Conservation (phyloP, 2,329 filamentous ascomycete species). For the Sclerotinia spermophila region DNA sequence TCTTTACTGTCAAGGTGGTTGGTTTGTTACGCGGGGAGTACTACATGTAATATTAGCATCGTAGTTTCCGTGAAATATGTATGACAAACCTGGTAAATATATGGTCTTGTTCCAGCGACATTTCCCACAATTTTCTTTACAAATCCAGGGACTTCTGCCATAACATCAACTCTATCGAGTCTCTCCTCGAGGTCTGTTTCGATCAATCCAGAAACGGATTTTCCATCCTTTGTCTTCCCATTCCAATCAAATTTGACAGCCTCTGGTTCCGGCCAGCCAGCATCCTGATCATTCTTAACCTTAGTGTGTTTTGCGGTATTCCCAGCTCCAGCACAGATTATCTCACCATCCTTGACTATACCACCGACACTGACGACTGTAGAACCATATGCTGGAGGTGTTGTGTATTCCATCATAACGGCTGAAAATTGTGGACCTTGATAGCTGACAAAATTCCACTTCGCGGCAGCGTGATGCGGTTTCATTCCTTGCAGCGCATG, state of each 20-base stretch:
- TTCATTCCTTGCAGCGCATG: conserved; percentile 98
- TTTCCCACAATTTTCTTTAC: conserved; percentile 90
- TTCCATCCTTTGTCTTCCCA: conserved; percentile 73
- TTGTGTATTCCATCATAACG: conserved; percentile 93
- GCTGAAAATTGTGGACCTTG: conserved; percentile 84
- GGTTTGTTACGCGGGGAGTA: conserved; percentile 63
- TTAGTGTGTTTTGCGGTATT: conserved; percentile 67
- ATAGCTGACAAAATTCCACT: conserved; percentile 93
- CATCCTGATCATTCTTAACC: conserved; percentile 68
- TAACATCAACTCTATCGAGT: conserved; percentile 84
- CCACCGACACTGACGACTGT: conserved; percentile 81
- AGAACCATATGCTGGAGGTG: conserved; percentile 85
- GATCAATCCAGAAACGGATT: conserved; percentile 65
- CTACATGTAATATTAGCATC: conserved; percentile 45
- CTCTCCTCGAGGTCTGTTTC: conserved; percentile 65
- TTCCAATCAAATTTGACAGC: conserved; percentile 73
- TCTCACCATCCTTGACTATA: conserved; percentile 75
- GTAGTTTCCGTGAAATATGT: neutral
- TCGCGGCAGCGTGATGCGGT: conserved; percentile 88
- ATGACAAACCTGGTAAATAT: conserved; percentile 83
- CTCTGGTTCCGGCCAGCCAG: conserved; percentile 84
- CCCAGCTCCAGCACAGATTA: conserved; percentile 67
- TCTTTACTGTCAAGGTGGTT: conserved; percentile 74
- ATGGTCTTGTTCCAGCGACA: conserved; percentile 89
- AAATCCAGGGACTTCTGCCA: conserved; percentile 93